Base-by-base conservation (phyloP, 768 basidiomycete species). In the Xerocomus brunneocitrinus region DNA sequence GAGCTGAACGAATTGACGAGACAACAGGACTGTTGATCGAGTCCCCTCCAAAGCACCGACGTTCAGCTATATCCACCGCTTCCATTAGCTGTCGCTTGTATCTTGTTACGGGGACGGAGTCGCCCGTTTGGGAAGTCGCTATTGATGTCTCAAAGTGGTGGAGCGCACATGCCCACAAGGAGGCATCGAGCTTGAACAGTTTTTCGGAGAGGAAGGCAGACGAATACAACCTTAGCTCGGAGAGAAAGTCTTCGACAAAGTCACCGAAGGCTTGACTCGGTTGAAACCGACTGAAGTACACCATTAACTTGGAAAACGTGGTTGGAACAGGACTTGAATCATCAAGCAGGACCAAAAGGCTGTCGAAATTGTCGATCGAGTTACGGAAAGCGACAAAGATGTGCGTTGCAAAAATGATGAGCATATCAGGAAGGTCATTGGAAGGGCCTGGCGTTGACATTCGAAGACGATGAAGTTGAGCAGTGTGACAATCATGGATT, bases 91-190 rank as follows among this genome's bases (percentile, higher is more conserved):
- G 60, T 30, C 62, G 63, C n/a, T 74, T 73, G 56, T 75, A 73
- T 30, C 59, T 57, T 49, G 67, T 66, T 43, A 75, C 56, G 38
- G 67, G 62, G 12, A 58, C 40, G 41, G 59, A 57, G 42, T 49
- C 49, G 38, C 51, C 62, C 47, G 63, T 63, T 50, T 65, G 62
- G 34, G 61, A 46, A 30, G 49, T 53, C 22, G 60, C 53, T 39
- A 69, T 51, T 28, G 60, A 61, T 39, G 66, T 61, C 54, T 83
- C 81, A 49, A 81, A 68, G 53, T 76, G 70, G 36, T 66, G 70
- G 24, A 82, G 75, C 5, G 75, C 75, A 50, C 77, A 79, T 14
- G 74, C 72, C 76, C 78, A 83, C 24, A 83, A 58, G 8, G 79
- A 79, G 8, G 79, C 78, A 49, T 81, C 79, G 16, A 79, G 69